phyloP scores from a whole-genome alignment of 805 yeast species.

The Teunomyces kruisii region DNA sequence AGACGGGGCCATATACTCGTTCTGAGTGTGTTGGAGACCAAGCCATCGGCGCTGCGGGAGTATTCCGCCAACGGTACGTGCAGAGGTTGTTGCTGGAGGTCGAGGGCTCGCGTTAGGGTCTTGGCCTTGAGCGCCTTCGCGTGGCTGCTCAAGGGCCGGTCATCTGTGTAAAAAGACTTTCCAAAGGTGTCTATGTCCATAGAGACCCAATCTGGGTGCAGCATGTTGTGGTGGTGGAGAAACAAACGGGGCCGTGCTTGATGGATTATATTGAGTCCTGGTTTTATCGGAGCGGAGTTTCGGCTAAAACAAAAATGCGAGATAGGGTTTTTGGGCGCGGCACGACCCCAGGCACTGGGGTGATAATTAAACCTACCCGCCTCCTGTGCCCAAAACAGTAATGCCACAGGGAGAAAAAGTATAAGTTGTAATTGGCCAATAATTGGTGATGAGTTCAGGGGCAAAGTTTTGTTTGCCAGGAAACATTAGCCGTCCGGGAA shows the following conservation, averaged over 20 bases:
- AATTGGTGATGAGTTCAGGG: too few species aligned
- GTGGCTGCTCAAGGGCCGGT: slow-evolving; percentile 41
- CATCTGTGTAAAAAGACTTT: slow-evolving; percentile 45
- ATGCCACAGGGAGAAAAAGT: too few species aligned
- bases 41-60: slow-evolving; percentile 48
- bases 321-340: too few species aligned
- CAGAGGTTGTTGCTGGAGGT: slow-evolving; percentile 4
- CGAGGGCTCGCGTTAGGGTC: slow-evolving; percentile 39
- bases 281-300: neutral
- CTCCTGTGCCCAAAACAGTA: too few species aligned
- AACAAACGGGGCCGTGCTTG: neutral
- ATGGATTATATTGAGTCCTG: neutral
- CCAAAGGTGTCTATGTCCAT: slow-evolving; percentile 49
- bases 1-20: slow-evolving; percentile 52
- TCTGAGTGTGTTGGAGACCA: slow-evolving; percentile 43
- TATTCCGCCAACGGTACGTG: slow-evolving; percentile 21
- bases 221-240: slow-evolving; percentile 1
- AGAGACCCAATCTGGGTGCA: slow-evolving; percentile 49
- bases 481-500: too few species aligned
- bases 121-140: slow-evolving; percentile 35
- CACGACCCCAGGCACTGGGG: too few species aligned
- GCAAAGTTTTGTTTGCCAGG: too few species aligned
- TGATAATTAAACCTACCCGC: too few species aligned
- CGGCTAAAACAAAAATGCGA: too few species aligned
- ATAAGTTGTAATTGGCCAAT: too few species aligned